Conservation (phyloP, 805 yeast genomes). For the Zygoascus bituminiphila region DNA sequence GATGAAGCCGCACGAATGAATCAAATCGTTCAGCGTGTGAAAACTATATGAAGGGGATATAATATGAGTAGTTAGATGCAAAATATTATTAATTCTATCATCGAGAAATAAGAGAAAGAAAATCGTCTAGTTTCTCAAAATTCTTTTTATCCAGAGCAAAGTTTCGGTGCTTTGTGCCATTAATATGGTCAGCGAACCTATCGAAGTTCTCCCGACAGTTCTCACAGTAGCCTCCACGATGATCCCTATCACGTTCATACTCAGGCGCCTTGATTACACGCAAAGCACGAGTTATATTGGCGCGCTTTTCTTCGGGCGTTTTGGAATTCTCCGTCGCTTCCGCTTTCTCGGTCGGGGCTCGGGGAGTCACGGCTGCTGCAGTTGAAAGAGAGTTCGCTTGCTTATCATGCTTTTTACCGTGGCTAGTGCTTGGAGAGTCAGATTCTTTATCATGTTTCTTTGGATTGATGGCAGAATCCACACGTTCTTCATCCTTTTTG, state of each 20-base stretch:
- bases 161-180: slow-evolving; percentile 58
- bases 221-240: slow-evolving; percentile 72
- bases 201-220: slow-evolving; percentile 83
- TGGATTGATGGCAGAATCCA: not conserved
- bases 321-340: not conserved
- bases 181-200: slow-evolving; percentile 67
- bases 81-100: not conserved
- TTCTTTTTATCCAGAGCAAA: slow-evolving; percentile 68
- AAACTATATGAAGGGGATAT: no score
- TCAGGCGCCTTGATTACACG: slow-evolving; percentile 4
- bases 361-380: not conserved
- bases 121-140: slow-evolving; percentile 63
- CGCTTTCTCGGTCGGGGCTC: not conserved
- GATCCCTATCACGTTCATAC: slow-evolving; percentile 3
- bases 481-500: not conserved
- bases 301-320: not conserved
- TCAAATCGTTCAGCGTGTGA: no score
- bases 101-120: not conserved
- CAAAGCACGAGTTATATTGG: not conserved
- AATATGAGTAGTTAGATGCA: not conserved
- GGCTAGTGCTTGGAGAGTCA: not conserved
- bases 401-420: not conserved
- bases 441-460: not conserved
- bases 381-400: not conserved
- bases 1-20: not conserved